These are phyloP conservation scores for Cubamyces sp. DNA, from an alignment of 768 basidiomycete genomes.

Conservation along the genomic window DNA sequence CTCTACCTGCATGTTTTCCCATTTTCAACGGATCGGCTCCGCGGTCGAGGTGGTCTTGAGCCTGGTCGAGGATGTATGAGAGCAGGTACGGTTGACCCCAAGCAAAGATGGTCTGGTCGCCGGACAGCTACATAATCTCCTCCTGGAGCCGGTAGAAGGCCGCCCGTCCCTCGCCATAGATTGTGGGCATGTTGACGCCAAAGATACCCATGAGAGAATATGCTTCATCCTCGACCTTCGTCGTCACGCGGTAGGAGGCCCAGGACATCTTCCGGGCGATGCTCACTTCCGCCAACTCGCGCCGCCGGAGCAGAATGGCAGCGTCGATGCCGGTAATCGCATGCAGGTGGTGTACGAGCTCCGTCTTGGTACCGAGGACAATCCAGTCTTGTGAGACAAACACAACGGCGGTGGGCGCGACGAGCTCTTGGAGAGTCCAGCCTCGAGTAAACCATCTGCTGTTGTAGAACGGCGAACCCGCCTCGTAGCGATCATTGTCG, in stretches of 20 bases:
- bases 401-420: background rate
- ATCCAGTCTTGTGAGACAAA: slow-evolving; percentile 12
- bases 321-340: slow-evolving; percentile 6
- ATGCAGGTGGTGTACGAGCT: slow-evolving; percentile 6
- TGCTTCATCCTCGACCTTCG: slow-evolving; percentile 18
- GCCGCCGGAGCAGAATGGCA: slow-evolving; percentile 2
- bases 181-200: slow-evolving; percentile 3
- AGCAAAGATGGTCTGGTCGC: slow-evolving; percentile 11
- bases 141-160: slow-evolving; percentile 18
- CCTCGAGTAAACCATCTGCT: slow-evolving; percentile 17
- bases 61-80: too few species aligned
- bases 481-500: background rate
- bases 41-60: too few species aligned
- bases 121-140: slow-evolving; percentile 4
- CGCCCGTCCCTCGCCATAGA: slow-evolving; percentile 12
- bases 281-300: slow-evolving; percentile 4
- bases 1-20: too few species aligned
- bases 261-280: slow-evolving; percentile 16
- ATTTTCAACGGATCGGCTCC: too few species aligned
- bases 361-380: slow-evolving; percentile 9
- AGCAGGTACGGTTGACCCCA: slow-evolving; percentile 3
- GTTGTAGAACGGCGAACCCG: slow-evolving; percentile 3
- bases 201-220: slow-evolving; percentile 20
- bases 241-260: slow-evolving; percentile 15
- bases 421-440: slow-evolving; percentile 17